These are phyloP conservation scores for Porcisia hertigi DNA, from an alignment of 208 protist species.

Conservation along the genomic window DNA sequence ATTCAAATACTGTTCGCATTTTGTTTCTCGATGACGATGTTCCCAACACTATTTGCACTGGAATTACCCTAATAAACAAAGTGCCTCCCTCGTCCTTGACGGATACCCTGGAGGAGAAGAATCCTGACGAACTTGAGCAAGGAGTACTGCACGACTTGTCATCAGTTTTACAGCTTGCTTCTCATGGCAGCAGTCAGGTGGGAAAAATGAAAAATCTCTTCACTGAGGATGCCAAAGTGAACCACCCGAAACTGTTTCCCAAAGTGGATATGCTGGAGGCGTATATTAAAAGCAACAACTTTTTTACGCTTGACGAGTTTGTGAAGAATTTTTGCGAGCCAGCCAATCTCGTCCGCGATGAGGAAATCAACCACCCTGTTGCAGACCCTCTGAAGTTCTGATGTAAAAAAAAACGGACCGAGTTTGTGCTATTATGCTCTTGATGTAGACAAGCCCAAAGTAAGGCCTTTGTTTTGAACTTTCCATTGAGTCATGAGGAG, in stretches of 20 bases:
- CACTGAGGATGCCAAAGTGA: conserved; percentile 71
- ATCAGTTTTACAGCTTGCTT: conserved; percentile 52
- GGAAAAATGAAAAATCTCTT: conserved; percentile 36
- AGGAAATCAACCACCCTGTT: conserved; percentile 75
- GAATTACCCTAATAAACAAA: conserved; percentile 54
- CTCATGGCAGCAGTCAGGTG: conserved; percentile 18
- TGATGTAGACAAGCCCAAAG: conserved; percentile 4
- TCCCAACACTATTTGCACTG: conserved; percentile 6
- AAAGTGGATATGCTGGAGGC: conserved; percentile 37
- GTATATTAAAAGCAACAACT: conserved; percentile 55
- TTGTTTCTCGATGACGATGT: conserved; percentile 79
- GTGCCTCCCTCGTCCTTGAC: conserved; percentile 42
- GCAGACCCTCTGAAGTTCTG: conserved; percentile 81
- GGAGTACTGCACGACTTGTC: conserved; percentile 45
- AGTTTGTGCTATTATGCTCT: background rate
- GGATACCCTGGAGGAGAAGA: conserved; percentile 34
- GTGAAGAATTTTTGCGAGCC: conserved; percentile 54
- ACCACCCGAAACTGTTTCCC: conserved; percentile 71
- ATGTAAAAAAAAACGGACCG: conserved; percentile 21
- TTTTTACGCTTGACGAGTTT: conserved; percentile 73
- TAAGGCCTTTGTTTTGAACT: background rate
- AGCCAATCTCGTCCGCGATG: conserved; percentile 53
- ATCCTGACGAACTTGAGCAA: conserved; percentile 54
- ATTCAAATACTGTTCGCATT: conserved; percentile 37
- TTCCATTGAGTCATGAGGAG: background rate